Conservation (phyloP, 148 eudicot genomes). For the Fagopyrum tataricum region DNA sequence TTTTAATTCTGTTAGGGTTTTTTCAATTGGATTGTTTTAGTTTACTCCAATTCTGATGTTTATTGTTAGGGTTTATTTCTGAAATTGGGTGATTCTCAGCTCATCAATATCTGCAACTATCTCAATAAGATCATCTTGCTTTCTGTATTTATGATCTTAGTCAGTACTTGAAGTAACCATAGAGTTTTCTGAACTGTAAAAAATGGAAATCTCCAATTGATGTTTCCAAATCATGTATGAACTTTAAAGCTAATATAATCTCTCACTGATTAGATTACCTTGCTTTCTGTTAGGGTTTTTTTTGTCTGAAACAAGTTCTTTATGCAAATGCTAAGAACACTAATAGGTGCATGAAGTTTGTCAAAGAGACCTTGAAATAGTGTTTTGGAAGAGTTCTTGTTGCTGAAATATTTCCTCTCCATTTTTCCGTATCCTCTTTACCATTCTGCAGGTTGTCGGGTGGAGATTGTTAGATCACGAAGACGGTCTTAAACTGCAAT, state of each 20-base stretch:
- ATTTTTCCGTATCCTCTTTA: background rate
- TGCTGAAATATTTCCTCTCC: background rate
- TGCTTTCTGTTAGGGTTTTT: no score
- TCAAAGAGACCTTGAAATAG: background rate
- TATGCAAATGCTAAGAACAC: background rate
- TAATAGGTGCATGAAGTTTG: background rate
- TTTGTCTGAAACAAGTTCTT: background rate
- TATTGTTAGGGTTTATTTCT: background rate
- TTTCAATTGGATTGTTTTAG: background rate
- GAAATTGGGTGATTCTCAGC: background rate
- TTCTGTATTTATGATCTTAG: background rate
- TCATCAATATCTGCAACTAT: background rate
- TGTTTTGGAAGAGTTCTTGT: background rate
- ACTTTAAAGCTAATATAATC: background rate
- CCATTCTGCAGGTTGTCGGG: conserved; percentile 47
- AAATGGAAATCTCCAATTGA: background rate
- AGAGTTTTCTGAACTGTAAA: background rate
- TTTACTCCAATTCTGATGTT: no score
- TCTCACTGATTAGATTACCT: background rate
- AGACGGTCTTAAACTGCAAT: conserved; percentile 42
- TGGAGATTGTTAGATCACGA: conserved; percentile 61
- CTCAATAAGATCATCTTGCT: background rate
- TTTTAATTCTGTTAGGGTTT: background rate
- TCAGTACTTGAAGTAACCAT: background rate
- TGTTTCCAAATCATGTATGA: background rate